Percentiles rank a stretch among this genome's conserved stretches.
These are phyloP conservation scores for Rhodotorula taiwanensis DNA, from an alignment of 768 basidiomycete species.

Conservation along the genomic window DNA sequence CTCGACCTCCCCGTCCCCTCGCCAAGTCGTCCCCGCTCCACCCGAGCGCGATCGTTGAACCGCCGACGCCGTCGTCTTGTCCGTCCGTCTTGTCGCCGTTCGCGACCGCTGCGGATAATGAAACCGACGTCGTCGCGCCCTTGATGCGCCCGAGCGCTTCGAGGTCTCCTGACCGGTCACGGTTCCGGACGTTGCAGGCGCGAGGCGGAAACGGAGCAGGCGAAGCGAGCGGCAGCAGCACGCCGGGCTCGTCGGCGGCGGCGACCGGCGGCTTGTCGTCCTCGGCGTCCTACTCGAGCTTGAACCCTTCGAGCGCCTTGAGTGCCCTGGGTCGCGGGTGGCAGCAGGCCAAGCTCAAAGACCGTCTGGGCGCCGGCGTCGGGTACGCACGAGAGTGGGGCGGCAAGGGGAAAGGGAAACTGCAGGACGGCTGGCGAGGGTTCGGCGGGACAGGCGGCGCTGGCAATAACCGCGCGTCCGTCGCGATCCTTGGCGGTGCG, in stretches of 20 bases:
- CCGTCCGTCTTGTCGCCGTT: neutral
- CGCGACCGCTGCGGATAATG: neutral
- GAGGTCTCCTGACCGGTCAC: neutral
- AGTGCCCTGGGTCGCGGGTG: neutral
- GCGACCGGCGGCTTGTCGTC: neutral
- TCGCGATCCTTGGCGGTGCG: too few species aligned
- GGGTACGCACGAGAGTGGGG: slow-evolving; percentile 20
- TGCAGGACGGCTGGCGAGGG: slow-evolving; percentile 11
- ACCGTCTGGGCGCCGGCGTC: slow-evolving; percentile 22
- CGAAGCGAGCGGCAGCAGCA: too few species aligned
- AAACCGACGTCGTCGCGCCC: neutral
- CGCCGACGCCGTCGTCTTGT: neutral
- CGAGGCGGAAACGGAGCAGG: too few species aligned
- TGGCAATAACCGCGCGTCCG: neutral
- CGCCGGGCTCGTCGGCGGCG: neutral
- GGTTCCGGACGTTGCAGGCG: slow-evolving; percentile 1
- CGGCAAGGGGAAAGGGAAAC: slow-evolving; percentile 6
- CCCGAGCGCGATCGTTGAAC: too few species aligned
- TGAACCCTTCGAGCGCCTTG: neutral
- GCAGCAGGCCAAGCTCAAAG: slow-evolving; percentile 13
- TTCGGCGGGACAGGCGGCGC: neutral
- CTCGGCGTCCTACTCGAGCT: neutral
- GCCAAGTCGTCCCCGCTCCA: too few species aligned
- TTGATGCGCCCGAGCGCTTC: neutral
- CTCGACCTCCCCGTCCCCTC: too few species aligned